Evolutionary conservation across 78 protist species (phyloP), one percentile per base, ranked within the genome.

Genomic region (Chrysochromulina tobinii): DNA sequence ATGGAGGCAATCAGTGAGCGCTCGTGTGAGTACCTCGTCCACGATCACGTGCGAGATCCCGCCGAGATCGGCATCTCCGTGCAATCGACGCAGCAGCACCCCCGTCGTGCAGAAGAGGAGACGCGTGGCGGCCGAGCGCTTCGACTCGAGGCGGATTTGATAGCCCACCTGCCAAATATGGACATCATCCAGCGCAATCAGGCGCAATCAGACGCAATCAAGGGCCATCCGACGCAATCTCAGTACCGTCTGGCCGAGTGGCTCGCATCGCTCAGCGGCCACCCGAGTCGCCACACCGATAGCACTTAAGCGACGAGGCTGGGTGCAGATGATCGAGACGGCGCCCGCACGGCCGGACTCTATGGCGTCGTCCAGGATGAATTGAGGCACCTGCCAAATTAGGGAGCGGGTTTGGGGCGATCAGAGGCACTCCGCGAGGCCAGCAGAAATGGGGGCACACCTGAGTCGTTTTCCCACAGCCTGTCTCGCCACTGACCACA

Each of bases 381-480:
- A 94, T 64, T 95, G 97, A 14, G 97, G 97, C 18, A 97, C 93
- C 51, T 95, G 98, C 27, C 27, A 66, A 18, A 20, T 3, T 8
- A 18, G 25, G 72, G 23, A 20, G 72, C 14, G 72, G 25, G 72
- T 8, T 20, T 12, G 72, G 23, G 14, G 72, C 8, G 72, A 4
- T 20, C n/a, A 7, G 23, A 18, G 72, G 72, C n/a, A 20, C n/a
- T 8, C 8, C n/a, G 72, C n/a, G 72, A 18, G 72, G 72, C n/a
- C 8, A 9, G 72, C 27, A 20, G 72, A 20, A 18, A 6, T 12
- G 27, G 72, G 25, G 72, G 27, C n/a, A 66, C n/a, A 66, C 86
- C 92, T 96, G 96, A n/a, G 98, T 98, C 23, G 98, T 97, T 91
- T 96, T 97, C 20, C 99, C 99, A n/a, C 90, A 57, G 6, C 99